Conservation (phyloP, 2,329 filamentous ascomycete species). For the Phyllosticta citrichinensis region DNA sequence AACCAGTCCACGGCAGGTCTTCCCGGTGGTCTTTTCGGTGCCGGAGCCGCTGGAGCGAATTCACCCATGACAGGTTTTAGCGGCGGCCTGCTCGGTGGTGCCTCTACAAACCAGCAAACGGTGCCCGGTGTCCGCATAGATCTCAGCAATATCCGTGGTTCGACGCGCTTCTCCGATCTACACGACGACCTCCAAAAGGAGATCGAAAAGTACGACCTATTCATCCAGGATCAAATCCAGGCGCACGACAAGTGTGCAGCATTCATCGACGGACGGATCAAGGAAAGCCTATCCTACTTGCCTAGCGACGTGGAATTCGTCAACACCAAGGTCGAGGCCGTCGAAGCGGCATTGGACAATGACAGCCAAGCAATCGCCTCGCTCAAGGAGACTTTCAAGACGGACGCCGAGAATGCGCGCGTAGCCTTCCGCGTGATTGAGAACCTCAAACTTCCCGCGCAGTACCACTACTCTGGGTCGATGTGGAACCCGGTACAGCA, state of each 20-base stretch:
- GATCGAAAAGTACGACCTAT: conserved; percentile 67
- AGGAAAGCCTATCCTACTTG: conserved; percentile 53
- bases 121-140: conserved; percentile 10
- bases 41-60: neutral
- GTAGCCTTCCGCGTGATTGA: conserved; percentile 65
- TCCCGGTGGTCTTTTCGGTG: neutral
- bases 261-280: conserved; percentile 38
- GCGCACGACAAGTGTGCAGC: conserved; percentile 65
- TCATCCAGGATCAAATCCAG: conserved; percentile 68
- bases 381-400: conserved; percentile 48
- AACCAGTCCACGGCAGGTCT: neutral
- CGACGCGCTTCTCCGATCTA: conserved; percentile 86
- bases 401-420: conserved; percentile 60
- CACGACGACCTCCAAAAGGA: conserved; percentile 69
- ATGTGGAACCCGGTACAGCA: conserved; percentile 15
- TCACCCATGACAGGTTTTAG: conserved; percentile 4
- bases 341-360: conserved; percentile 52
- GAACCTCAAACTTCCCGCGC: conserved; percentile 59
- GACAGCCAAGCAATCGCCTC: conserved; percentile 52
- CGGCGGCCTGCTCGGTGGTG: neutral
- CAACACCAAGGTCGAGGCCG: conserved; percentile 49
- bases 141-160: conserved; percentile 51
- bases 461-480: conserved; percentile 45
- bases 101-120: conserved; percentile 2
- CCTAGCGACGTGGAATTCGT: conserved; percentile 56